Evolutionary conservation across 352 stramenopile genomes (phyloP), one percentile per base, ranked within the genome.

Genomic region (Phytopythium vexans): DNA sequence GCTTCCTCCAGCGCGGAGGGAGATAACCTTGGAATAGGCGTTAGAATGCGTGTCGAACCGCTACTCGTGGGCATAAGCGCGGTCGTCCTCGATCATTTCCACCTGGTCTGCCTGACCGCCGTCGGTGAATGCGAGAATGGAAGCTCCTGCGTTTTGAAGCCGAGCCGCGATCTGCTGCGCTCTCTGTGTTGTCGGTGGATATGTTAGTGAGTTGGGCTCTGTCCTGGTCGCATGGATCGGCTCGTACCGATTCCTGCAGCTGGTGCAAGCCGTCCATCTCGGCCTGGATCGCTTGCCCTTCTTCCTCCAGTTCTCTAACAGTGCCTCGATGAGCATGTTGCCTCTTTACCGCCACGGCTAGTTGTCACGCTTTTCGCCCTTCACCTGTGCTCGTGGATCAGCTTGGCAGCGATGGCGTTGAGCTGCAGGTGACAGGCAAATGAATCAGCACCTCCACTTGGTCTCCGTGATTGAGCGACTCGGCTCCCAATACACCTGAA

Each of bases 231-330:
- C 21, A 27, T 27, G 2, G 21, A 27, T 27, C 21, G 21, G 21
- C 21, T 27, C 66, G 10, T 45, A 87, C 80, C 60, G 41, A 44
- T 49, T 88, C 73, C 60, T 91, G 80, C 37, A 71, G 70, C 12
- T 60, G 58, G 44, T 88, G 45, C 21, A 91, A 58, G 32, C 82
- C 63, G 8, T 86, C 68, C 58, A 91, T 67, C 51, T 83, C 80
- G 8, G 55, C 66, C 64, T 88, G 80, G 42, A 91, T 86, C 54
- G 54, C 69, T 5, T 52, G 52, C 1, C 69, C 72, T 36, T 91
- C 77, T 7, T 70, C 66, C 41, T 80, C 74, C 21, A 89, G 56
- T 50, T 74, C 70, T 12, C 78, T 89, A 41, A 27, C 21, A 27
- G 21, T 27, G 21, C 21, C 21, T 27, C 21, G 21, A 27, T 27